Percentiles rank a stretch among this genome's conserved stretches.
Evolutionary conservation across 2,329 filamentous ascomycete genomes (phyloP).

Genomic region (Botrytis fabae): DNA sequence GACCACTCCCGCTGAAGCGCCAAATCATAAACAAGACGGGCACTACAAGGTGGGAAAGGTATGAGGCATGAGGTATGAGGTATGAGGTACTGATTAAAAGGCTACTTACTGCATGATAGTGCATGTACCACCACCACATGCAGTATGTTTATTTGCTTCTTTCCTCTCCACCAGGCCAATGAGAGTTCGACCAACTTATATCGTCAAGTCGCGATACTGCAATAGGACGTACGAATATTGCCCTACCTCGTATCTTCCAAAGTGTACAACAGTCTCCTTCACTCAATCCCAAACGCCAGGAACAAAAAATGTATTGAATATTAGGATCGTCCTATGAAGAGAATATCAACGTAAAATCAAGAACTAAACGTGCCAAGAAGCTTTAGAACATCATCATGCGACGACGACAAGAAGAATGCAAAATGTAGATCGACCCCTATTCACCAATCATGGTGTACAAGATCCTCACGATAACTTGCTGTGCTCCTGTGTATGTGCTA

Average conservation of each 20-base stretch:
- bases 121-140: neutral
- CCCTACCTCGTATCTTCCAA: neutral
- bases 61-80: neutral
- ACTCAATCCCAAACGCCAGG: neutral
- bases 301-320: neutral
- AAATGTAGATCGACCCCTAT: constrained; percentile 14
- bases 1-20: neutral
- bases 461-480: neutral
- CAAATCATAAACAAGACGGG: neutral
- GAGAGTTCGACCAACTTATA: neutral
- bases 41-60: neutral
- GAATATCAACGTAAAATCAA: neutral
- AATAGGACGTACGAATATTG: neutral
- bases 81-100: neutral
- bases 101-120: constrained; percentile 2
- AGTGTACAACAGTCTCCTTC: neutral
- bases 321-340: neutral
- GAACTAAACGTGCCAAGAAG: neutral
- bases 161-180: neutral
- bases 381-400: constrained; percentile 10
- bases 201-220: constrained; percentile 1
- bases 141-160: constrained; percentile 5
- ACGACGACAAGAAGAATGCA: constrained; percentile 6
- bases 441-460: constrained; percentile 13
- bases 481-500: neutral